Conservation (phyloP, 2,329 filamentous ascomycete genomes). For the Leptographium radiaticola region DNA sequence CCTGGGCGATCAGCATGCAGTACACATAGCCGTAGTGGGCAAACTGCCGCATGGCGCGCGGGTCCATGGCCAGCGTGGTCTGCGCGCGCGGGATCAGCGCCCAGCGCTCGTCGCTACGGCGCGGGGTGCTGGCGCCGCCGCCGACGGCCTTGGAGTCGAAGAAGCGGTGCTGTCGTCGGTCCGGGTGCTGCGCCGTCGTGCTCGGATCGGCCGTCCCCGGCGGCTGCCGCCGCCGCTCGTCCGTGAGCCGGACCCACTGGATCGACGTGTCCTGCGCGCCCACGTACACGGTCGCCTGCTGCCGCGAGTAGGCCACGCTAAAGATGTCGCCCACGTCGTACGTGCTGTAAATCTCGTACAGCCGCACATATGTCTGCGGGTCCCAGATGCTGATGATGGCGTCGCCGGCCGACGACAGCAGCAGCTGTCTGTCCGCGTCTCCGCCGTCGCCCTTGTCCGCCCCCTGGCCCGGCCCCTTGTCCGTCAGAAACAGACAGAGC, state of each 20-base stretch:
- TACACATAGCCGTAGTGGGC: slow-evolving; percentile 94
- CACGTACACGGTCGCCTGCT: slow-evolving; percentile 72
- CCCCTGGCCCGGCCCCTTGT: slow-evolving; percentile 31
- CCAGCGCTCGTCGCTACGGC: slow-evolving; percentile 50
- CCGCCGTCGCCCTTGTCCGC: neutral
- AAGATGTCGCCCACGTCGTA: slow-evolving; percentile 96
- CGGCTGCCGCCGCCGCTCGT: slow-evolving; percentile 40
- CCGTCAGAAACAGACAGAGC: slow-evolving; percentile 63
- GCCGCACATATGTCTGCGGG: slow-evolving; percentile 57
- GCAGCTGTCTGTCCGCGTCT: slow-evolving; percentile 27
- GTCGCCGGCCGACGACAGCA: slow-evolving; percentile 90
- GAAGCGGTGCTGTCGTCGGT: slow-evolving; percentile 70
- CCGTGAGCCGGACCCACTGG: slow-evolving; percentile 69
- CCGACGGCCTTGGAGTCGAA: slow-evolving; percentile 85
- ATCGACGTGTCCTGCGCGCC: slow-evolving; percentile 92
- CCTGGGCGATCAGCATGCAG: slow-evolving; percentile 79
- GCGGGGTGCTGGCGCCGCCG: slow-evolving; percentile 67
- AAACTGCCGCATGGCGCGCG: slow-evolving; percentile 70
- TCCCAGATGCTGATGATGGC: slow-evolving; percentile 92
- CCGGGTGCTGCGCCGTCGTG: slow-evolving; percentile 57
- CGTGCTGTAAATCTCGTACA: slow-evolving; percentile 84
- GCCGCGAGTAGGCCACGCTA: slow-evolving; percentile 76
- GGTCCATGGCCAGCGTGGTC: slow-evolving; percentile 64
- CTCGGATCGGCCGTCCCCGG: slow-evolving; percentile 32
- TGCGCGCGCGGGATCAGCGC: slow-evolving; percentile 37